Evolutionary conservation across 208 protist genomes (phyloP).

Genomic region (Leishmania amazonensis): DNA sequence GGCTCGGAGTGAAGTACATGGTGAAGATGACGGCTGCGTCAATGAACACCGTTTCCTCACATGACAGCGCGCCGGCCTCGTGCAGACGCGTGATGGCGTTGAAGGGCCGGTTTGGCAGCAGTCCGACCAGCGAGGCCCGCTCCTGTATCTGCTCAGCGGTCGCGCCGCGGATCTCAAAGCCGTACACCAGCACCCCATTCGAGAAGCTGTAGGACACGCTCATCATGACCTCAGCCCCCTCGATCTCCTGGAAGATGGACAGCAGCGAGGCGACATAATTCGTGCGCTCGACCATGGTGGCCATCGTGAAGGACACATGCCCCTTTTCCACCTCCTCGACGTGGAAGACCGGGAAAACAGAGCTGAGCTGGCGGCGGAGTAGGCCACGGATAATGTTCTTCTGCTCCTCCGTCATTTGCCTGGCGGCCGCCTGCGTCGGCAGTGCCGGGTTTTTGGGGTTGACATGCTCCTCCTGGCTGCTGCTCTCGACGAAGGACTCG

Average conservation of each 20-base stretch:
- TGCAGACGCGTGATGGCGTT: constrained; percentile 76
- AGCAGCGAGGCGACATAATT: constrained; percentile 75
- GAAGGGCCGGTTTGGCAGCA: constrained; percentile 72
- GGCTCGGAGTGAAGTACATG: constrained; percentile 91
- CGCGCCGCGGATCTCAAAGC: constrained; percentile 57
- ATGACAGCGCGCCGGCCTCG: constrained; percentile 54
- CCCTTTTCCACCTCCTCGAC: constrained; percentile 29
- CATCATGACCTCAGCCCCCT: constrained; percentile 48
- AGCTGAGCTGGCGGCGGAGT: constrained; percentile 53
- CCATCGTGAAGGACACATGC: constrained; percentile 66
- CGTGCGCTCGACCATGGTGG: constrained; percentile 53
- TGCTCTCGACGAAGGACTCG: constrained; percentile 47
- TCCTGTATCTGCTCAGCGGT: constrained; percentile 44
- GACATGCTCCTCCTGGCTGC: constrained; percentile 36
- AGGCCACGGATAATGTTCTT: constrained; percentile 72
- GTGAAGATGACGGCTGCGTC: constrained; percentile 77
- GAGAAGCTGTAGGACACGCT: constrained; percentile 75
- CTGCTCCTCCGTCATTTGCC: constrained; percentile 37
- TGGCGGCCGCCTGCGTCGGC: constrained; percentile 35
- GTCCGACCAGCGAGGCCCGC: constrained; percentile 57
- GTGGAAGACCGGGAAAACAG: constrained; percentile 66
- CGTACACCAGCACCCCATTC: constrained; percentile 81
- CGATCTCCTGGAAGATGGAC: constrained; percentile 70
- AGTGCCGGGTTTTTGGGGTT: constrained; percentile 40
- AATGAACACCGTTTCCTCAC: constrained; percentile 75